These are phyloP conservation scores for Kazachstania sp. DNA, from an alignment of 1,139 yeast species.

Conservation along the genomic window DNA sequence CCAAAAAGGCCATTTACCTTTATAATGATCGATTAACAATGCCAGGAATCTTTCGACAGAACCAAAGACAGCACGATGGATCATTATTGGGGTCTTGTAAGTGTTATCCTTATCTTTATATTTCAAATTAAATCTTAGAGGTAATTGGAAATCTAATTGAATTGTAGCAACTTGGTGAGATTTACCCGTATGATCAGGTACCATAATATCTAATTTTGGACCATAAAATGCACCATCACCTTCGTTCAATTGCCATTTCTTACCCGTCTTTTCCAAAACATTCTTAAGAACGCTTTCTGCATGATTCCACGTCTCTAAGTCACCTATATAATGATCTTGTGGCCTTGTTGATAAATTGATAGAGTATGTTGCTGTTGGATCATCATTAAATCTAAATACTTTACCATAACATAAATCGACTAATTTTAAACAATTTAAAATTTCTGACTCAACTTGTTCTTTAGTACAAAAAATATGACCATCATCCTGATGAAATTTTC, in stretches of 20 bases:
- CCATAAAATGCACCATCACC: conserved; percentile 99
- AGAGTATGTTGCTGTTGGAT: conserved; percentile 40
- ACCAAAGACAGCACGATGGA: conserved; percentile 93
- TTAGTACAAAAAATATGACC: conserved; percentile 92
- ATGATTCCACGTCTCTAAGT: conserved; percentile 67
- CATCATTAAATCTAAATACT: conserved; percentile 55
- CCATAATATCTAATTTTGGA: conserved; percentile 83
- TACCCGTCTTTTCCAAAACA: conserved; percentile 56
- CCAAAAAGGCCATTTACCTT: conserved; percentile 99
- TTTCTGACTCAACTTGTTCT: conserved; percentile 74
- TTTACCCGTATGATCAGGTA: conserved; percentile 75
- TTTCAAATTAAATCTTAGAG: conserved; percentile 68
- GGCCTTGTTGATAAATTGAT: conserved; percentile 86
- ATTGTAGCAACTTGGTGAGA: conserved; percentile 94
- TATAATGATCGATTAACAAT: conserved; percentile 77
- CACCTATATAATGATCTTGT: conserved; percentile 67
- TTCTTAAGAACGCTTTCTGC: conserved; percentile 69
- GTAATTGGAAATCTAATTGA: conserved; percentile 92
- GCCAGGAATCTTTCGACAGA: conserved; percentile 91
- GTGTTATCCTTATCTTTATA: conserved; percentile 49
- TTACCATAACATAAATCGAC: conserved; percentile 64
- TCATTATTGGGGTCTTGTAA: conserved; percentile 68
- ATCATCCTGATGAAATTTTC: conserved; percentile 97
- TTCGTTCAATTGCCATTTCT: conserved; percentile 64
- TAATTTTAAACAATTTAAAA: conserved; percentile 62